Base-by-base conservation (phyloP, 768 basidiomycete genomes). In the Collybia nuda region DNA sequence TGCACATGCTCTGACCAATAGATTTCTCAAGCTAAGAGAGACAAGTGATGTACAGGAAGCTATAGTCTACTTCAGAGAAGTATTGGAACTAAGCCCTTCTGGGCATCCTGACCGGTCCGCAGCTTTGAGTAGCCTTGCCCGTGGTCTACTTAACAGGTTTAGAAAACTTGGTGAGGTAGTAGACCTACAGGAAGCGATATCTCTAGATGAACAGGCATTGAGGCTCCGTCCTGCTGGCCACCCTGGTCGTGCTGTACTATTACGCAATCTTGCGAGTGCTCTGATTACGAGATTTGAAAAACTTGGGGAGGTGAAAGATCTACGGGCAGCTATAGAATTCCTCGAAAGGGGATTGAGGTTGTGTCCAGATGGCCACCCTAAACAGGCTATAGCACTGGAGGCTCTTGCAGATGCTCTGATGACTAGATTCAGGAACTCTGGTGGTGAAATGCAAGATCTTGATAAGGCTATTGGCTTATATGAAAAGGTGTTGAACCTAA, bases 371-470 rank as follows among this genome's bases (percentile, higher is more conserved):
- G 48, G 47, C 23, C 58, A 65, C 47, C 52, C 63, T 14, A 29
- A 48, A 14, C 56, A 47, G 19, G 51, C 53, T 24, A 53, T 28
- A 19, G 35, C 45, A 15, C 56, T 60, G 26, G 56, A 48, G n/a
- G 66, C 67, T 47, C 54, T 69, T 28, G 69, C 65, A 2, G 56
- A 59, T 40, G 59, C 62, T 6, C 56, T 69, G 11, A 35, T 56
- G 7, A 49, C 56, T 41, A 67, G 60, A n/a, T 71, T 70, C 40
- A 56, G 61, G 22, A 47, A 57, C 3, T 51, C 50, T 9, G 53
- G 49, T n/a, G n/a, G 11, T 6, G 39, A 61, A 40, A 53, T 58
- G 3, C 52, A 56, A 12, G 69, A 71, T 40, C 56, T 70, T 19
- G 57, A 71, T 39, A 51, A 62, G 14, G 69, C 54, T 6, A 44